Evolutionary conservation across 2,329 filamentous ascomycete species (phyloP).

Genomic region (Claviceps pusilla): DNA sequence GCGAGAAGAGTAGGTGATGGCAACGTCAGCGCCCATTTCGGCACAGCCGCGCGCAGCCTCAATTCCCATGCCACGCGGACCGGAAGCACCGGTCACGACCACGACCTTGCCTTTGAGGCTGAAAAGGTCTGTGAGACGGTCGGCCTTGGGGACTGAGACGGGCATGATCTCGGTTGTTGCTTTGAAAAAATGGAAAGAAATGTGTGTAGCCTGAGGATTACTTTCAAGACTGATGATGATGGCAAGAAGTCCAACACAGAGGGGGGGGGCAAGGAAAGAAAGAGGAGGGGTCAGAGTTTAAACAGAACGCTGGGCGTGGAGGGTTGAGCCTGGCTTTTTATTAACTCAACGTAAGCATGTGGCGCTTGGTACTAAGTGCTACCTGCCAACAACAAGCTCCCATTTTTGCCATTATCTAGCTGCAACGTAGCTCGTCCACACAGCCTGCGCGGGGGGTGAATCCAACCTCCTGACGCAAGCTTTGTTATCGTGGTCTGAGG

Average conservation of each 20-base stretch:
- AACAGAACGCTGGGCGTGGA: neutral
- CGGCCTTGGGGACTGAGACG: constrained; percentile 40
- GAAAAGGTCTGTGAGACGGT: constrained; percentile 49
- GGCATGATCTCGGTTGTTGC: constrained; percentile 28
- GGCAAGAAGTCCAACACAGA: neutral
- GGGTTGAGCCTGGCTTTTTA: neutral
- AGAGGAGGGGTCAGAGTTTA: neutral
- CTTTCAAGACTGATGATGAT: neutral
- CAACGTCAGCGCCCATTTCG: constrained; percentile 56
- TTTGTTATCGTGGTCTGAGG: neutral
- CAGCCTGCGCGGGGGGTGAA: neutral
- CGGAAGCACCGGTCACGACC: constrained; percentile 54
- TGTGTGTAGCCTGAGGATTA: no score
- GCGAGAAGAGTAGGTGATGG: constrained; percentile 57
- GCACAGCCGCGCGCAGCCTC: constrained; percentile 54
- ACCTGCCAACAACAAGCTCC: neutral
- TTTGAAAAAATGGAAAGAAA: neutral
- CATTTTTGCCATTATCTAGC: neutral
- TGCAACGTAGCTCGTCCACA: neutral
- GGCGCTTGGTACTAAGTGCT: neutral
- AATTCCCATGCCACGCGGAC: constrained; percentile 55
- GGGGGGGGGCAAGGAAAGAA: neutral
- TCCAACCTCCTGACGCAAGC: neutral
- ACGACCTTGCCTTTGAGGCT: constrained; percentile 60
- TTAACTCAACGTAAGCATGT: neutral